Evolutionary conservation across 179 eudicot genomes (phyloP), one percentile per base, ranked within the genome.

Genomic region (Camellia oleifera): DNA sequence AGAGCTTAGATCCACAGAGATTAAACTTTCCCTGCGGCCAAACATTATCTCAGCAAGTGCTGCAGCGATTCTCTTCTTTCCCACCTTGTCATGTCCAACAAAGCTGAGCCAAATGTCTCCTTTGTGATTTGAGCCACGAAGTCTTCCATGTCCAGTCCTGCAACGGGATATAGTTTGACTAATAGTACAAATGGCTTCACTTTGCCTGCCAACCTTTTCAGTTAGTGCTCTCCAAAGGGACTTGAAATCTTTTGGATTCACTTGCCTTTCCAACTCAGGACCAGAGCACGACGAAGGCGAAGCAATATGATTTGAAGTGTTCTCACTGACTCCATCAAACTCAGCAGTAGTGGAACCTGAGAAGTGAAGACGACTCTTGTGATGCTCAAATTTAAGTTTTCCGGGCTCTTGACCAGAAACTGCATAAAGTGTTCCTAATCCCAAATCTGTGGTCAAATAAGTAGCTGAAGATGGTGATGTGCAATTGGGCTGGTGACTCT

Each of bases 361-460:
- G 74, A 64, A 76, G 45, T 40, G 84, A 71, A 79, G 85, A 15
- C 61, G 81, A 23, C 44, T 78, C 66, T 74, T 80, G 48, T 20
- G 32, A 78, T 81, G 82, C 7, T 72, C 84, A 76, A 72, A 72
- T 73, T 42, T 61, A 57, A 80, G 71, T 61, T 56, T 76, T 79
- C 78, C 83, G 44, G 48, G 83, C 65, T 83, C 84, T 57, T 82
- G 79, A 15, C 48, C 60, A 60, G 83, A 60, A 40, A 85, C 69
- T 57, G 84, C 82, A 79, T 82, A 87, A 20, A 87, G 74, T 48
- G 89, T 85, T 84, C 98, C 98, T 78, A 94, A 84, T 45, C 91
- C 92, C 84, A 96, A 85, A 81, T 96, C 96, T 75, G 99, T 96
- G 78, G 92, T 88, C 63, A 95, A 95, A 72, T 92, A 83, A 83